Percentiles rank a stretch among this genome's conserved stretches.
Evolutionary conservation across 2,329 filamentous ascomycete species (phyloP).

Genomic region (Zasmidium citrigriseum): DNA sequence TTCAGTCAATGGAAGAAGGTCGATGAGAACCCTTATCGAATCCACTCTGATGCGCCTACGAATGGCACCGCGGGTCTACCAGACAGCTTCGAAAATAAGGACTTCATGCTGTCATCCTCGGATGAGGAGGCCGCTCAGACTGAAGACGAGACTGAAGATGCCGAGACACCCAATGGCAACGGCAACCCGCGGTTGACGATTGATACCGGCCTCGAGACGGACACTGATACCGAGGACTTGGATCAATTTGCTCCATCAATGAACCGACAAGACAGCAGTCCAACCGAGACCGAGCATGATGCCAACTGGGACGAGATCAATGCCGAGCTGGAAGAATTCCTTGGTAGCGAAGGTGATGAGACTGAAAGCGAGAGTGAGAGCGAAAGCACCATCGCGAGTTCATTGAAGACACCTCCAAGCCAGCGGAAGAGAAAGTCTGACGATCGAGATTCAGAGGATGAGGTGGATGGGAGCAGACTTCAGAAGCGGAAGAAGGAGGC

Average conservation of each 20-base stretch:
- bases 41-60: slow-evolving; percentile 73
- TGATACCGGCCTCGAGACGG: slow-evolving; percentile 32
- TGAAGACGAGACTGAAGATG: slow-evolving; percentile 30
- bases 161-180: slow-evolving; percentile 21
- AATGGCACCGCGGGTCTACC: slow-evolving; percentile 32
- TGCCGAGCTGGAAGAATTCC: slow-evolving; percentile 74
- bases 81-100: slow-evolving; percentile 31
- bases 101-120: slow-evolving; percentile 45
- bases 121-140: slow-evolving; percentile 46
- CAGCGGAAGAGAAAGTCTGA: slow-evolving; percentile 34
- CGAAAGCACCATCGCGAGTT: slow-evolving; percentile 16
- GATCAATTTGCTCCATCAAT: slow-evolving; percentile 52
- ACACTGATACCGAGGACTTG: slow-evolving; percentile 41
- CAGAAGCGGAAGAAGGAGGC: slow-evolving; percentile 52
- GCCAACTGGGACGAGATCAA: slow-evolving; percentile 54
- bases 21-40: slow-evolving; percentile 76
- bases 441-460: slow-evolving; percentile 37
- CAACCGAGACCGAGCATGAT: slow-evolving; percentile 29
- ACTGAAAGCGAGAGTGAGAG: slow-evolving; percentile 26
- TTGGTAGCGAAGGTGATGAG: slow-evolving; percentile 58
- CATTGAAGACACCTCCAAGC: slow-evolving; percentile 27
- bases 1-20: slow-evolving; percentile 80
- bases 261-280: slow-evolving; percentile 34
- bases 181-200: slow-evolving; percentile 13
- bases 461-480: slow-evolving; percentile 46